phyloP scores from a whole-genome alignment of 2,329 filamentous ascomycete genomes.

The Calonectria honghensis region DNA sequence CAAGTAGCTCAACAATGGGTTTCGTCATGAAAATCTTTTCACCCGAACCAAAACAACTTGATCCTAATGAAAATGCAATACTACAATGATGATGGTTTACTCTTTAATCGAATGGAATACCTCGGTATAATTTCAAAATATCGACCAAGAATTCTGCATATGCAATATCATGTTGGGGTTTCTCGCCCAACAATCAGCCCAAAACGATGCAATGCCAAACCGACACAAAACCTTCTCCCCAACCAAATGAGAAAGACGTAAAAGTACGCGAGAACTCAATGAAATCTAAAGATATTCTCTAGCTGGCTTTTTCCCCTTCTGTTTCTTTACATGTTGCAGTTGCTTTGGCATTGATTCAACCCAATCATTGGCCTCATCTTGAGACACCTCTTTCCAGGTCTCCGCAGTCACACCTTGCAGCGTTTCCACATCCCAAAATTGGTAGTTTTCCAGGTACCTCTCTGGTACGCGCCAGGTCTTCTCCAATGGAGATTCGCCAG shows the following conservation, averaged over 20 bases:
- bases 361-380: not conserved
- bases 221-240: not conserved
- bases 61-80: no score
- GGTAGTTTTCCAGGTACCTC: not conserved
- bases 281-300: not conserved
- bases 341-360: not conserved
- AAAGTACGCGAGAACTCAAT: not conserved
- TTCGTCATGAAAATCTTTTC: no score
- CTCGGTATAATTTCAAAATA: not conserved
- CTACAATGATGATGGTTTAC: not conserved
- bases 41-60: no score
- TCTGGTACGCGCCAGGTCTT: not conserved
- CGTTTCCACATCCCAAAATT: not conserved
- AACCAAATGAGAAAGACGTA: not conserved
- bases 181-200: not conserved
- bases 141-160: not conserved
- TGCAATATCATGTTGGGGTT: not conserved
- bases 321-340: not conserved
- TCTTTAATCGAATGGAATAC: not conserved
- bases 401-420: not conserved
- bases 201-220: not conserved
- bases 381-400: not conserved
- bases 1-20: no score
- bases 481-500: not conserved
- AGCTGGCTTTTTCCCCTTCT: not conserved